Evolutionary conservation across 139 green algal species (phyloP).

Genomic region (Coccomyxa sp.): DNA sequence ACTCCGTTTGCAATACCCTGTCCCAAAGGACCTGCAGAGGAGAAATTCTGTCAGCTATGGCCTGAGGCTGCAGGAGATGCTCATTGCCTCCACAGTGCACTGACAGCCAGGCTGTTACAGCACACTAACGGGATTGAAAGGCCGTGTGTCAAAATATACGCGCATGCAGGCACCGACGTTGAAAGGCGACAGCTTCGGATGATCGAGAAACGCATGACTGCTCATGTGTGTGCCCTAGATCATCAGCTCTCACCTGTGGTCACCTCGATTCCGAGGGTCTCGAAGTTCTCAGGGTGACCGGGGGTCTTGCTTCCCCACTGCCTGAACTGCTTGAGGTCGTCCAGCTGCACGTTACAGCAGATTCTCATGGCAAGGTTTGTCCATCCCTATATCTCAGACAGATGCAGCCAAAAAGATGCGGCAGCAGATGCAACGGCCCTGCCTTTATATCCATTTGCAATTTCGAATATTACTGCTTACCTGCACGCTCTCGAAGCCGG

Average conservation of each 20-base stretch:
- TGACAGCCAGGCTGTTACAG: no score
- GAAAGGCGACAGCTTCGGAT: no score
- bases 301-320: constrained; percentile 92
- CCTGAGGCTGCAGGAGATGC: no score
- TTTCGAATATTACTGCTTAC: constrained; percentile 30
- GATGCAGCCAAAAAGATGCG: background rate
- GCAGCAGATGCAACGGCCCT: background rate
- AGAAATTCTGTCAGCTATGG: no score
- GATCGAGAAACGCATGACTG: no score
- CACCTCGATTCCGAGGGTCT: constrained; percentile 93
- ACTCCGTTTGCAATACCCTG: constrained; percentile 96
- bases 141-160: no score
- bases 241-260: constrained; percentile 83
- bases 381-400: background rate
- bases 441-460: background rate
- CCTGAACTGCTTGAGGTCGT: constrained; percentile 96
- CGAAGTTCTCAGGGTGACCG: constrained; percentile 98
- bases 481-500: constrained; percentile 85
- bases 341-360: constrained; percentile 57
- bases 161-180: no score
- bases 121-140: no score
- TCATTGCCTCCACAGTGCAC: no score
- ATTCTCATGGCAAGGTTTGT: background rate
- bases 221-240: no score
- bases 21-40: constrained; percentile 83